Conservation (phyloP, 108 stramenopile species). For the Aurantiochytrium sp. region DNA sequence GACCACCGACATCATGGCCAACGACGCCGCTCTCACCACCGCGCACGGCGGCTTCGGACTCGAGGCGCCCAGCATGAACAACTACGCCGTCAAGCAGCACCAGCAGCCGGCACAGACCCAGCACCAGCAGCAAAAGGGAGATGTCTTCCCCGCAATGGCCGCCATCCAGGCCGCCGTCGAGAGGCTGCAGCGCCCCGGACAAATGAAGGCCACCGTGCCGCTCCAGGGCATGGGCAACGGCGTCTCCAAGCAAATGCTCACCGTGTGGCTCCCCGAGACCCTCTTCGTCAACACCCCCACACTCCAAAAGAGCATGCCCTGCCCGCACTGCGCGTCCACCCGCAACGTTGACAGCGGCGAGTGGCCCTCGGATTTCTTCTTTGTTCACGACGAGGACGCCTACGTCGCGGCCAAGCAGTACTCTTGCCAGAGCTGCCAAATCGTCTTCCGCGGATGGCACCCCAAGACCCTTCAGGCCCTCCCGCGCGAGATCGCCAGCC, state of each 20-base stretch:
- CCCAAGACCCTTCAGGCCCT: neutral
- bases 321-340: neutral
- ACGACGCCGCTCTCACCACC: no score
- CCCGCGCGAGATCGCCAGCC: neutral
- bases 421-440: neutral
- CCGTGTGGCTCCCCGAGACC: neutral
- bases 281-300: neutral
- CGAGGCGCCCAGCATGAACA: no score
- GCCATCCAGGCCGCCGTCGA: neutral
- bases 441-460: neutral
- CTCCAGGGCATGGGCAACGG: conserved; percentile 2
- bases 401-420: neutral
- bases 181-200: neutral
- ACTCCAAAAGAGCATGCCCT: neutral
- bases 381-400: neutral
- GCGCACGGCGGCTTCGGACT: no score
- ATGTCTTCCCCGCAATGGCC: neutral
- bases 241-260: neutral
- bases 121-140: no score
- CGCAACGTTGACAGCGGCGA: neutral
- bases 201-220: neutral
- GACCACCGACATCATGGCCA: no score
- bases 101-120: no score
- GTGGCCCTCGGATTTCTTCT: neutral
- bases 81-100: no score